phyloP scores from a whole-genome alignment of 2,329 filamentous ascomycete species.

The Fusarium devonianum region DNA sequence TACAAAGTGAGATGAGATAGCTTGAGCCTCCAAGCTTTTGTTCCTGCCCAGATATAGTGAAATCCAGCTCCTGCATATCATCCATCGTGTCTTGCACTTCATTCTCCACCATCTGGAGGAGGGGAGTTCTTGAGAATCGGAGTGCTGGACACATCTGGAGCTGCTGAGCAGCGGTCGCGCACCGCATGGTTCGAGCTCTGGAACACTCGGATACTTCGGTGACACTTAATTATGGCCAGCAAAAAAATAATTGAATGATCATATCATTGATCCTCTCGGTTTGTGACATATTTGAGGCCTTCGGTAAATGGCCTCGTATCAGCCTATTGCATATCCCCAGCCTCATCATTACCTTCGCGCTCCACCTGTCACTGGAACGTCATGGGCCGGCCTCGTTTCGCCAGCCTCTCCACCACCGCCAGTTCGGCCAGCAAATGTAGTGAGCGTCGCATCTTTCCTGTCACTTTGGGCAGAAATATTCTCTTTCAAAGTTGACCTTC shows the following conservation, averaged over 20 bases:
- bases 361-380: constrained; percentile 35
- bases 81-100: constrained; percentile 26
- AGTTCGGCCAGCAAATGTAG: constrained; percentile 12
- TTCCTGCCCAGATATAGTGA: constrained; percentile 11
- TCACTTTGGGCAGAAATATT: constrained; percentile 12
- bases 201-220: constrained; percentile 5
- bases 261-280: constrained; percentile 9
- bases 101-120: constrained; percentile 28
- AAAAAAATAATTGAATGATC: not conserved
- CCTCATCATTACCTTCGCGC: constrained; percentile 33
- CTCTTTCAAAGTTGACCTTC: not conserved
- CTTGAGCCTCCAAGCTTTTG: constrained; percentile 22
- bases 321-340: constrained; percentile 37
- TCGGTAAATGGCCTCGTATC: constrained; percentile 18
- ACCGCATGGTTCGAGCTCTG: constrained; percentile 35
- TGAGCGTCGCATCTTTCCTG: constrained; percentile 16
- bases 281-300: constrained; percentile 14
- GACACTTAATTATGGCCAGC: not conserved
- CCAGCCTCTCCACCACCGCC: constrained; percentile 37
- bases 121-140: constrained; percentile 20
- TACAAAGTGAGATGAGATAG: constrained; percentile 21
- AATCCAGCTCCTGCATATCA: constrained; percentile 1
- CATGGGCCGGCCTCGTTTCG: constrained; percentile 35
- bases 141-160: constrained; percentile 27
- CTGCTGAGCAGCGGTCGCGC: constrained; percentile 17